Conservation (phyloP, 2,329 filamentous ascomycete genomes). For the Thelonectria rubi region DNA sequence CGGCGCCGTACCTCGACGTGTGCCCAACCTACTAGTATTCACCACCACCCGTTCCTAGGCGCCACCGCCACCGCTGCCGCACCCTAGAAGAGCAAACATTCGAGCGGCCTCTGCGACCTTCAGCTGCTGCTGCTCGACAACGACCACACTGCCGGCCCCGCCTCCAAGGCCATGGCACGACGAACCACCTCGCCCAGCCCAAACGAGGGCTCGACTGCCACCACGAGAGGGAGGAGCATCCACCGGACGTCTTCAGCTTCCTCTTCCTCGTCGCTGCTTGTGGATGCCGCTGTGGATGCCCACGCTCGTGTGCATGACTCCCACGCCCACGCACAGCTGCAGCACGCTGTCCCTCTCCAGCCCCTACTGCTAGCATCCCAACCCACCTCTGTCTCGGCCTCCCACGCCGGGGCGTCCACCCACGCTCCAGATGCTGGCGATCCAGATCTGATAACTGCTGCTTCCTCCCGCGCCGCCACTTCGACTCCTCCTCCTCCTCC, state of each 20-base stretch:
- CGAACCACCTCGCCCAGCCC: constrained; percentile 27
- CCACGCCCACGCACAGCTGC: constrained; percentile 36
- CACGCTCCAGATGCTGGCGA: constrained; percentile 35
- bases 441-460: constrained; percentile 39
- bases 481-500: constrained; percentile 20
- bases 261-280: constrained; percentile 38
- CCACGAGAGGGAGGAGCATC: constrained; percentile 29
- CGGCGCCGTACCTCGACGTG: background rate
- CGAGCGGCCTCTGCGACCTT: background rate
- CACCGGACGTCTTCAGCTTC: constrained; percentile 32
- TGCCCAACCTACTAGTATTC: too few relatives aligned
- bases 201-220: constrained; percentile 15
- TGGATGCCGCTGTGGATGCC: constrained; percentile 7
- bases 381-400: constrained; percentile 38
- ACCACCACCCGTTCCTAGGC: constrained; percentile 3
- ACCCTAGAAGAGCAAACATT: background rate
- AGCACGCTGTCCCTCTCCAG: constrained; percentile 45
- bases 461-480: constrained; percentile 26
- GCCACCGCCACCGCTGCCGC: constrained; percentile 10
- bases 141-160: constrained; percentile 21
- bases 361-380: constrained; percentile 45
- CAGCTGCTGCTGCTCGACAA: background rate
- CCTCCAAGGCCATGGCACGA: constrained; percentile 43
- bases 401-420: constrained; percentile 33
- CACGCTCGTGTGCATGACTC: constrained; percentile 30